Evolutionary conservation across 2,329 filamentous ascomycete species (phyloP), one percentile per base, ranked within the genome.

Genomic region (Monosporascus sp.): DNA sequence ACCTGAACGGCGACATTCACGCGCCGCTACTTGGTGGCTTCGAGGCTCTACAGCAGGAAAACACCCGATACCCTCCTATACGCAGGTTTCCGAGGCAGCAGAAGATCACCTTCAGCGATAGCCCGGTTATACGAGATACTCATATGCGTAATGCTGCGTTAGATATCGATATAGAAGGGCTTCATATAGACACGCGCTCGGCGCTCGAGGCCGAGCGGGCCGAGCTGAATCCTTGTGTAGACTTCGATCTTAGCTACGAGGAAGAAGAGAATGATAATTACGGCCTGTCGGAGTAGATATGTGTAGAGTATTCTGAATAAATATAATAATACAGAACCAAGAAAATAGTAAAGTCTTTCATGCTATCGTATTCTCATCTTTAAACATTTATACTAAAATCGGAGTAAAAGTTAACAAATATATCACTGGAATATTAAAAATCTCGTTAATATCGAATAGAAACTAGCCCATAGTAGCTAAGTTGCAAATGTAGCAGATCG

Each of bases 1-100:
- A 86, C 58, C 58, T 73, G 3, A 62, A 78, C 19, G 64, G 67
- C 2, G 73, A 82, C 43, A 69, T 71, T 0, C 53, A 52, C 1
- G 65, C 64, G 45, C 79, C 78, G 2, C 68, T 85, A 5, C 59
- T 80, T 7, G 72, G 74, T 2, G 58, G 64, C 6, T 73, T 71
- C 31, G 74, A 79, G 51, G 65, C 63, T 2, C 54, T 65, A 5
- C 81, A 84, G 61, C 77, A 74, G 49, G 69, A 68, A 17, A 74
- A 73, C 48, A 37, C 58, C 14, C 66, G 22, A 16, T 55, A 55
- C 26, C 22, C 51, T 3, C 35, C 49, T 1, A 41, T 8, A 3
- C 52, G 47, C 2, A 46, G 53, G 9, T 27, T 56, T 38, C 44
- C 19, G n/a, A 51, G 43, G 17, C 57, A 60, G 31, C 7, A 35